These are phyloP conservation scores for Phoma herbarum DNA, from an alignment of 2,329 filamentous ascomycete genomes.

Conservation along the genomic window DNA sequence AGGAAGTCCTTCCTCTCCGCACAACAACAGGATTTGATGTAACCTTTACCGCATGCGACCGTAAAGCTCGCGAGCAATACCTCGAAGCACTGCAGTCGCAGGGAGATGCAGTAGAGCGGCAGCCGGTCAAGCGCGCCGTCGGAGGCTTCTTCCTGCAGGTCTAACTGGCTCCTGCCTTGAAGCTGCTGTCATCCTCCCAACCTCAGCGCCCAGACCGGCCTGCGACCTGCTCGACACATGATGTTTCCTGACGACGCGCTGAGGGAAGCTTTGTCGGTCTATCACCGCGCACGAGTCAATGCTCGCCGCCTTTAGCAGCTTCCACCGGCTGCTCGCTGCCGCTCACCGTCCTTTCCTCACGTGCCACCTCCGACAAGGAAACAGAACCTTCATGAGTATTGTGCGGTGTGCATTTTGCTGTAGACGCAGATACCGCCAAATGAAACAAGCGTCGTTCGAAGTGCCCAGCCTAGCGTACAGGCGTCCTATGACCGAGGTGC, in stretches of 20 bases:
- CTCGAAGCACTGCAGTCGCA: constrained; percentile 1
- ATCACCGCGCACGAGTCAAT: constrained; percentile 8
- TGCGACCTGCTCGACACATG: constrained; percentile 11
- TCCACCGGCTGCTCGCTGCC: constrained; percentile 13
- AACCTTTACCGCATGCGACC: not conserved
- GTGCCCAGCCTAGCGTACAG: constrained; percentile 21
- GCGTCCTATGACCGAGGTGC: constrained; percentile 23
- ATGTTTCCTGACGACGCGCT: constrained; percentile 7
- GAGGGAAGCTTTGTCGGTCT: not conserved
- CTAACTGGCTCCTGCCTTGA: constrained; percentile 37
- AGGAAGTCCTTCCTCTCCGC: constrained; percentile 5
- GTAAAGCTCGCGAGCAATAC: not conserved
- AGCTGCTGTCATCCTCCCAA: constrained; percentile 25
- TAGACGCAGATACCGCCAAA: constrained; percentile 30
- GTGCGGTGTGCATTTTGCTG: constrained; percentile 20
- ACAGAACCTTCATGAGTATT: not conserved
- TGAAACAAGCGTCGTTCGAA: constrained; percentile 46
- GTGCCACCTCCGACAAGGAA: constrained; percentile 35
- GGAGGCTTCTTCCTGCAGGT: constrained; percentile 36
- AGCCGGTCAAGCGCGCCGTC: constrained; percentile 20
- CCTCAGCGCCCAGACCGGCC: constrained; percentile 24
- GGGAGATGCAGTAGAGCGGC: constrained; percentile 14
- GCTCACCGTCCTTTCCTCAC: constrained; percentile 22
- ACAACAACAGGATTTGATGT: constrained; percentile 1
- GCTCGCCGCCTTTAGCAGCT: not conserved